Percentiles rank a stretch among this genome's conserved stretches.
phyloP scores from a whole-genome alignment of 805 yeast species.

The Barnettozyma sp. region DNA sequence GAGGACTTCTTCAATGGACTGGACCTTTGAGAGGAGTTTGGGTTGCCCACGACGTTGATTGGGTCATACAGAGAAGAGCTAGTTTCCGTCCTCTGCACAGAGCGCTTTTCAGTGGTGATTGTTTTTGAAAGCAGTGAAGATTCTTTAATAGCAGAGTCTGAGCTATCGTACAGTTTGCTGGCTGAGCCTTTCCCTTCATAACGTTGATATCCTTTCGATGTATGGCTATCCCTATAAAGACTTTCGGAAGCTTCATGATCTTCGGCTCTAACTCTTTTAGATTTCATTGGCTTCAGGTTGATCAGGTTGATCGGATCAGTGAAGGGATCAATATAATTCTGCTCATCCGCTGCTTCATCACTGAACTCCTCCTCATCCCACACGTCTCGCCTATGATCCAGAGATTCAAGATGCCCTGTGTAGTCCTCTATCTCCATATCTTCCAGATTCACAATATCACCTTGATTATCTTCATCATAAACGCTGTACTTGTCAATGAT shows the following conservation, averaged over 20 bases:
- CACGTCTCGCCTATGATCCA: constrained; percentile 10
- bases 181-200: no score
- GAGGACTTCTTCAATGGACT: background rate
- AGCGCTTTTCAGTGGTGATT: no score
- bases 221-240: no score
- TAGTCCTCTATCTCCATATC: constrained; percentile 18
- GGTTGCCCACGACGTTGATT: background rate
- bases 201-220: no score
- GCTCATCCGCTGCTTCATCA: constrained; percentile 2
- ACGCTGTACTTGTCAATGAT: constrained; percentile 28
- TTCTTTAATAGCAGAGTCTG: no score
- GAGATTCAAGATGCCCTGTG: constrained; percentile 18
- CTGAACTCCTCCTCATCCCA: constrained; percentile 15
- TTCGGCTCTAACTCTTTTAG: background rate
- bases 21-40: background rate
- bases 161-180: no score
- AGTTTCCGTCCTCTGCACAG: no score
- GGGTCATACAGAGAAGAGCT: background rate
- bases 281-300: constrained; percentile 1
- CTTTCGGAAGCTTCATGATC: constrained; percentile 1
- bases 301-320: constrained; percentile 6
- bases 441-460: constrained; percentile 29
- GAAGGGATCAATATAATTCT: constrained; percentile 3
- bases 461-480: constrained; percentile 26
- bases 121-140: no score